Evolutionary conservation across 1,284 basidiomycete genomes (phyloP).

Genomic region (Wallemia ichthyophaga): DNA sequence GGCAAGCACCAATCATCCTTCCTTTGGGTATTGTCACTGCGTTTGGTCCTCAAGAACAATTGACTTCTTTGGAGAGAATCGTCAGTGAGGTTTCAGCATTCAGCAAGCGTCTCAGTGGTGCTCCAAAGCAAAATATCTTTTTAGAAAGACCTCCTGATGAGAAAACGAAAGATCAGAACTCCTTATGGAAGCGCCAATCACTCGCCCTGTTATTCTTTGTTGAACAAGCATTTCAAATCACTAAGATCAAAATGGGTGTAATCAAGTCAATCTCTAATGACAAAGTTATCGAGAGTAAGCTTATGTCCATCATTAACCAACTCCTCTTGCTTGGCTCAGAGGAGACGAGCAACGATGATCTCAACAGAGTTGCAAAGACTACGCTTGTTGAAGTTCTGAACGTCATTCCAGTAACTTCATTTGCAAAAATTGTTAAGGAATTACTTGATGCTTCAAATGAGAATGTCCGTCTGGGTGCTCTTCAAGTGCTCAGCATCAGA

Average conservation of each 20-base stretch:
- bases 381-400: conserved; percentile 15
- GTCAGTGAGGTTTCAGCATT: conserved; percentile 28
- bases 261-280: conserved; percentile 8
- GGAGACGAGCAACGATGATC: conserved; percentile 3
- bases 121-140: conserved; percentile 17
- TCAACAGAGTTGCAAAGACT: conserved; percentile 8
- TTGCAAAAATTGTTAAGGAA: conserved; percentile 28
- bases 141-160: background rate
- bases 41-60: conserved; percentile 13
- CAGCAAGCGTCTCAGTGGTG: conserved; percentile 14
- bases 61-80: conserved; percentile 32
- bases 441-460: background rate
- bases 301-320: conserved; percentile 6
- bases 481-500: conserved; percentile 8
- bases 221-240: conserved; percentile 5
- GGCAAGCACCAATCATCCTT: conserved; percentile 33
- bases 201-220: conserved; percentile 4
- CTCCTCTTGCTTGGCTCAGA: conserved; percentile 3
- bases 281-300: conserved; percentile 3
- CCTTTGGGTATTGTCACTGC: conserved; percentile 35
- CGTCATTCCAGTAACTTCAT: conserved; percentile 28
- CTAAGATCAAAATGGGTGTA: conserved; percentile 4
- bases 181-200: conserved; percentile 1
- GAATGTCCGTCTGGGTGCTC: conserved; percentile 4
- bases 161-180: background rate